A percentile compares a stretch with the other conserved stretches of the same genome.
phyloP scores from a whole-genome alignment of 2,329 filamentous ascomycete species.

The Alternaria incomplexa region DNA sequence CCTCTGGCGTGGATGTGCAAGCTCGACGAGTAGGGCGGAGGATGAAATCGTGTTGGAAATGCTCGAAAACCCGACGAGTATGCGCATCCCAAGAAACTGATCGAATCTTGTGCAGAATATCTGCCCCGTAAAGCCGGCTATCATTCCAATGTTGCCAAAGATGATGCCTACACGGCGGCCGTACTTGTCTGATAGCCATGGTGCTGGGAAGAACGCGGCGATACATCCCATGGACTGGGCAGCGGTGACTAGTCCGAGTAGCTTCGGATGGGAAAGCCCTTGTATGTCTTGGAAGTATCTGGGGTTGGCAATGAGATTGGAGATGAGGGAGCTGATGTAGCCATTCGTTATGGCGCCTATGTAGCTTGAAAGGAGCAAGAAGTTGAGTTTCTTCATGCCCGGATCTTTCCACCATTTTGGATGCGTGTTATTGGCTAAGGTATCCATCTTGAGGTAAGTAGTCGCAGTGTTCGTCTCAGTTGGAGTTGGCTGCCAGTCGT shows the following conservation, averaged over 20 bases:
- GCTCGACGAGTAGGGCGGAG: conserved; percentile 19
- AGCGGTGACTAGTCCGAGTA: conserved; percentile 19
- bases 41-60: conserved; percentile 19
- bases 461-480: neutral
- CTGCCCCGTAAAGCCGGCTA: conserved; percentile 13
- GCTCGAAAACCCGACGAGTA: conserved; percentile 14
- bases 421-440: conserved; percentile 13
- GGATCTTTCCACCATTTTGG: conserved; percentile 22
- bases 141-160: conserved; percentile 17
- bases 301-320: conserved; percentile 21
- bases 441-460: neutral
- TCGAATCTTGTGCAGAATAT: conserved; percentile 7
- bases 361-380: conserved; percentile 23
- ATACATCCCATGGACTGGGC: conserved; percentile 23
- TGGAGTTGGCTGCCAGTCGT: neutral
- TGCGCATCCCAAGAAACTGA: conserved; percentile 13
- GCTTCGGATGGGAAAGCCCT: conserved; percentile 7
- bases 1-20: conserved; percentile 21
- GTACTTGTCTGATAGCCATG: conserved; percentile 22
- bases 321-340: conserved; percentile 25
- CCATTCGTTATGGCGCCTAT: conserved; percentile 24
- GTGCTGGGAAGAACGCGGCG: conserved; percentile 25
- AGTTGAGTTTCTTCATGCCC: conserved; percentile 19
- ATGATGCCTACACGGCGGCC: conserved; percentile 19
- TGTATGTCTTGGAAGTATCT: conserved; percentile 11